phyloP scores from a whole-genome alignment of 1,284 basidiomycete species.

The Puccinia coronata region DNA sequence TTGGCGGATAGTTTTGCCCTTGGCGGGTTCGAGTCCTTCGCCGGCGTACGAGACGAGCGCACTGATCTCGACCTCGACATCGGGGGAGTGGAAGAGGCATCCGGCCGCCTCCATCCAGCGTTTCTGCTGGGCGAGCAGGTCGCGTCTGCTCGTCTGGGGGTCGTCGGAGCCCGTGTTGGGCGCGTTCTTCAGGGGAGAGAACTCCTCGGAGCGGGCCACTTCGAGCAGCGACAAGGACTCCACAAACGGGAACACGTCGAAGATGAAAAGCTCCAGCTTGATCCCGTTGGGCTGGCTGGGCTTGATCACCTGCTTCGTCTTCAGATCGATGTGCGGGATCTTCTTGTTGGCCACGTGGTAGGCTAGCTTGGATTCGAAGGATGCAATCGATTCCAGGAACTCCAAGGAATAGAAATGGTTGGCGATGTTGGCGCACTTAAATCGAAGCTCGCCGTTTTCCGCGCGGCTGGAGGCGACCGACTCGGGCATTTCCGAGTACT shows the following conservation, averaged over 20 bases:
- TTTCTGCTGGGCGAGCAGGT: constrained; percentile 85
- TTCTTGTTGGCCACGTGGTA: constrained; percentile 99
- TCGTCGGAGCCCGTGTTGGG: constrained; percentile 91
- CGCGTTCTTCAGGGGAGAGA: constrained; percentile 96
- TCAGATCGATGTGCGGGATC: constrained; percentile 78
- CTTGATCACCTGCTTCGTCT: constrained; percentile 69
- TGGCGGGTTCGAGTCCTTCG: constrained; percentile 78
- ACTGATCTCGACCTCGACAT: constrained; percentile 84
- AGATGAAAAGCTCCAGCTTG: constrained; percentile 98
- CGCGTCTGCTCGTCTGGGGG: constrained; percentile 82
- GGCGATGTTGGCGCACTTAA: constrained; percentile 94
- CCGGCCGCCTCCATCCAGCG: constrained; percentile 81
- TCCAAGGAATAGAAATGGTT: constrained; percentile 96
- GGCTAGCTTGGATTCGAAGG: constrained; percentile 84
- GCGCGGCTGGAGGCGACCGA: constrained; percentile 77
- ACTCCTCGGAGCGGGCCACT: constrained; percentile 84
- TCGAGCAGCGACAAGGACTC: constrained; percentile 82
- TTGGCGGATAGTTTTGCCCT: constrained; percentile 70
- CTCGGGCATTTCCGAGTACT: constrained; percentile 92
- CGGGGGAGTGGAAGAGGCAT: constrained; percentile 67
- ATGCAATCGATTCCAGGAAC: constrained; percentile 77
- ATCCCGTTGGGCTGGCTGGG: constrained; percentile 92
- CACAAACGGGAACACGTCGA: constrained; percentile 97
- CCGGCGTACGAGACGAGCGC: constrained; percentile 85
- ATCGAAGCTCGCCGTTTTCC: constrained; percentile 72